phyloP scores from a whole-genome alignment of 2,329 filamentous ascomycete species.

The Arthroderma sp. region DNA sequence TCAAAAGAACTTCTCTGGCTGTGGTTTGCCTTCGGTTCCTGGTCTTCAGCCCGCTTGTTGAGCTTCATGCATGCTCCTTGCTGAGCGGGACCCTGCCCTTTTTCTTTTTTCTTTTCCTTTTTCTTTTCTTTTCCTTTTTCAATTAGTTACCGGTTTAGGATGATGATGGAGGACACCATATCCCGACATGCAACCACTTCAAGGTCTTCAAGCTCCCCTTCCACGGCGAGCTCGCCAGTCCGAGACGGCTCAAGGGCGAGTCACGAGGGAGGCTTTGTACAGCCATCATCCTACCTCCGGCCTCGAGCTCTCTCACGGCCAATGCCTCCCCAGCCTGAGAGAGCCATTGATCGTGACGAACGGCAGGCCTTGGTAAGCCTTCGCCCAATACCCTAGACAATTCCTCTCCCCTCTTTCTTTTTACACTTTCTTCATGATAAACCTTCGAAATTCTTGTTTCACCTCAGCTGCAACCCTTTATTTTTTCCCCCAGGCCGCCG shows the following conservation, averaged over 20 bases:
- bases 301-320: constrained; percentile 26
- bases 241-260: constrained; percentile 12
- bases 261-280: constrained; percentile 36
- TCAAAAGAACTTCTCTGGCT: not conserved
- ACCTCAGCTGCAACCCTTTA: too few species aligned
- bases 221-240: constrained; percentile 10
- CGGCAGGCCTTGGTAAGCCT: constrained; percentile 35
- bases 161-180: constrained; percentile 17
- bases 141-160: constrained; percentile 2
- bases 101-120: not conserved
- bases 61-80: too few species aligned
- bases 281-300: constrained; percentile 36
- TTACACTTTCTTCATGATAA: not conserved
- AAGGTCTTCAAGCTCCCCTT: constrained; percentile 5
- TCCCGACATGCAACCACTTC: constrained; percentile 12
- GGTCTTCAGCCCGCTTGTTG: too few species aligned
- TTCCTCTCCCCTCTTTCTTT: constrained; percentile 4
- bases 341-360: constrained; percentile 37
- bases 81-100: not conserved
- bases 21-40: too few species aligned
- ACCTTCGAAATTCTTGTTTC: too few species aligned
- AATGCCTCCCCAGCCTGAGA: constrained; percentile 31
- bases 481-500: too few species aligned
- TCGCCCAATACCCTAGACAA: constrained; percentile 3
- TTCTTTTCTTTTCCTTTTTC: not conserved